phyloP scores from a whole-genome alignment of 2,329 filamentous ascomycete genomes.

The Exutisphaerella laricina region DNA sequence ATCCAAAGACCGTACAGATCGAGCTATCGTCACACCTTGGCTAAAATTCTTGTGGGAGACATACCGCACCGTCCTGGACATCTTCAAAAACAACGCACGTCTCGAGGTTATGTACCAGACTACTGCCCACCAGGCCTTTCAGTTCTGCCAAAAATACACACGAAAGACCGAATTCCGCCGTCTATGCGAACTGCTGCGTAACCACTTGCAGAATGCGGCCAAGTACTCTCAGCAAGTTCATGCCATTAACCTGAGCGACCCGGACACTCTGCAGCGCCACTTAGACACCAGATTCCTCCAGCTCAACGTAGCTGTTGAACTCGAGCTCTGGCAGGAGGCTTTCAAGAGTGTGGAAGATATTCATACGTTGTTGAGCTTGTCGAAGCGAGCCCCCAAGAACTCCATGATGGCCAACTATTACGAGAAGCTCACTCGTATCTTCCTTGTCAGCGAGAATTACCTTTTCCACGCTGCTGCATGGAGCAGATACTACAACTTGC shows the following conservation, averaged over 20 bases:
- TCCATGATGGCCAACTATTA: constrained; percentile 99
- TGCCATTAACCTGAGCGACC: constrained; percentile 96
- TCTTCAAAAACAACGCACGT: constrained; percentile 97
- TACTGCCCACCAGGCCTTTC: constrained; percentile 95
- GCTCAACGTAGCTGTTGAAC: constrained; percentile 93
- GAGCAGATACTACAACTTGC: constrained; percentile 94
- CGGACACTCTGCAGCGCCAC: constrained; percentile 94
- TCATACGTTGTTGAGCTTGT: constrained; percentile 91
- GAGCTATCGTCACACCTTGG: constrained; percentile 97
- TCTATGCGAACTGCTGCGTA: constrained; percentile 94
- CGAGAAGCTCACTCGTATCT: constrained; percentile 97
- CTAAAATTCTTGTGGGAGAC: constrained; percentile 99
- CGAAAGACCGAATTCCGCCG: constrained; percentile 99
- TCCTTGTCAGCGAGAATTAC: constrained; percentile 98
- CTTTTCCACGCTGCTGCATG: constrained; percentile 97
- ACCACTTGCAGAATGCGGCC: constrained; percentile 97
- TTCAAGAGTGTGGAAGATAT: constrained; percentile 99
- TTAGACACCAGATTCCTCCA: constrained; percentile 98
- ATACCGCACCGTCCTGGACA: constrained; percentile 95
- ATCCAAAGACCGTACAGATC: constrained; percentile 92
- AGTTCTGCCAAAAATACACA: constrained; percentile 97
- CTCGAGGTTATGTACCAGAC: constrained; percentile 98
- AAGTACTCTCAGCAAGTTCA: constrained; percentile 99
- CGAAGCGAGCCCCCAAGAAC: constrained; percentile 97
- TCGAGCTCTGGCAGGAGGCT: constrained; percentile 98